A percentile compares a stretch with the other conserved stretches of the same genome.
Evolutionary conservation across 1,284 basidiomycete species (phyloP).

Genomic region (Cutaneotrichosporon cavernicola): DNA sequence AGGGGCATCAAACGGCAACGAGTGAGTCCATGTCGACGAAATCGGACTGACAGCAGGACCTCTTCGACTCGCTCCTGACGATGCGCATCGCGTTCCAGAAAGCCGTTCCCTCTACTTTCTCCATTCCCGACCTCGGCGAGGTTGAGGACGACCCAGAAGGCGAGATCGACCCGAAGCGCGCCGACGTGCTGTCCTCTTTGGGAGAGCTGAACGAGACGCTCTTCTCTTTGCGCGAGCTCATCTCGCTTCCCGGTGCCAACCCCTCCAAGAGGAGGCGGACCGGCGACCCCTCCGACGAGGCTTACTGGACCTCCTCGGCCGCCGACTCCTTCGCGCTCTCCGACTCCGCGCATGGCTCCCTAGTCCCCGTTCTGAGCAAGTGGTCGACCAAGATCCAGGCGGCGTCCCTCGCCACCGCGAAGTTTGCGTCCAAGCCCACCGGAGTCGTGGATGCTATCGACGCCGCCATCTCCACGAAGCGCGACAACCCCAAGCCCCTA

Average conservation of each 20-base stretch:
- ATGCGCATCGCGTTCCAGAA: slow-evolving; percentile 87
- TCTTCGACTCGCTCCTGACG: slow-evolving; percentile 82
- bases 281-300: slow-evolving; percentile 25
- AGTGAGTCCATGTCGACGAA: slow-evolving; percentile 56
- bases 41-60: slow-evolving; percentile 57
- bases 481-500: slow-evolving; percentile 31
- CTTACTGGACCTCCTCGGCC: slow-evolving; percentile 41
- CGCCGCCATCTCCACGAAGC: slow-evolving; percentile 36
- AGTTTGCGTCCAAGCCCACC: slow-evolving; percentile 57
- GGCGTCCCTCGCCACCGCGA: slow-evolving; percentile 61
- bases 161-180: slow-evolving; percentile 31
- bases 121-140: slow-evolving; percentile 8
- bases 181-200: slow-evolving; percentile 37
- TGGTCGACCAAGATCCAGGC: slow-evolving; percentile 93
- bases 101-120: slow-evolving; percentile 59
- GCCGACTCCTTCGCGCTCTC: slow-evolving; percentile 39
- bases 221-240: slow-evolving; percentile 64
- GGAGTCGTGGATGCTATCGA: slow-evolving; percentile 52
- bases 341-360: slow-evolving; percentile 61
- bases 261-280: slow-evolving; percentile 17
- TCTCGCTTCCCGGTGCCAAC: slow-evolving; percentile 35
- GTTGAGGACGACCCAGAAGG: slow-evolving; percentile 33
- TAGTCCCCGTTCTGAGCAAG: slow-evolving; percentile 75
- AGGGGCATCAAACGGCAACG: slow-evolving; percentile 77
- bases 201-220: slow-evolving; percentile 52